These are phyloP conservation scores for Penicillium goetzii DNA, from an alignment of 495 filamentous ascomycete genomes.

Conservation along the genomic window DNA sequence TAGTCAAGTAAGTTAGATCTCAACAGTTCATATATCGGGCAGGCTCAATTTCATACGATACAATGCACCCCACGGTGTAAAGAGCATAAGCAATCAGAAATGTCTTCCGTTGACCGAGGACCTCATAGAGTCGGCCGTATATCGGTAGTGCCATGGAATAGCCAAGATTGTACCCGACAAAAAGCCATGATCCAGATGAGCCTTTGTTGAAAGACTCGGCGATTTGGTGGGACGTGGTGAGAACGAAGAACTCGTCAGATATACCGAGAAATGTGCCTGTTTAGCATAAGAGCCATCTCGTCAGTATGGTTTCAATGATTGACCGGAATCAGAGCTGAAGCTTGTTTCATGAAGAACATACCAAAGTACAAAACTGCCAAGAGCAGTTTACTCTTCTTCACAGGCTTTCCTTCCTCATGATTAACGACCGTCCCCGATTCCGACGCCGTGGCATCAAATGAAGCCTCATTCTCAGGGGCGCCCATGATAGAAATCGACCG, in stretches of 20 bases:
- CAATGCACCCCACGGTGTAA: not conserved
- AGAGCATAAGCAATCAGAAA: not conserved
- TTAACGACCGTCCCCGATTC: not conserved
- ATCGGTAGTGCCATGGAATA: not conserved
- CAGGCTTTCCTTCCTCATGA: not conserved
- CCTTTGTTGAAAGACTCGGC: not conserved
- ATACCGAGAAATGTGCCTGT: not conserved
- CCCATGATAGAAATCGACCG: not conserved
- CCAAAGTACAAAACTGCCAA: not conserved
- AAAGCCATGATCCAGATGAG: not conserved
- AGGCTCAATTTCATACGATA: not conserved
- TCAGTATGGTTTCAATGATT: not conserved
- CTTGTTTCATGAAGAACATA: not conserved
- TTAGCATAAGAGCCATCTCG: not conserved
- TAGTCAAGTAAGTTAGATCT: not conserved
- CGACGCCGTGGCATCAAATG: not conserved
- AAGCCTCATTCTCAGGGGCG: not conserved
- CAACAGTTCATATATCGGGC: not conserved
- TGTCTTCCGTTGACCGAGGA: not conserved
- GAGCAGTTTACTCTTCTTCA: not conserved
- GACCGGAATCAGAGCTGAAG: not conserved
- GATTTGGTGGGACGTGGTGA: not conserved
- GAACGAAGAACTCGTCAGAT: not conserved
- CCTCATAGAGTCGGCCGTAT: not conserved
- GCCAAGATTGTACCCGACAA: constrained; percentile 1